Evolutionary conservation across 257 asterid species (phyloP).

Genomic region (Plantago ovata): DNA sequence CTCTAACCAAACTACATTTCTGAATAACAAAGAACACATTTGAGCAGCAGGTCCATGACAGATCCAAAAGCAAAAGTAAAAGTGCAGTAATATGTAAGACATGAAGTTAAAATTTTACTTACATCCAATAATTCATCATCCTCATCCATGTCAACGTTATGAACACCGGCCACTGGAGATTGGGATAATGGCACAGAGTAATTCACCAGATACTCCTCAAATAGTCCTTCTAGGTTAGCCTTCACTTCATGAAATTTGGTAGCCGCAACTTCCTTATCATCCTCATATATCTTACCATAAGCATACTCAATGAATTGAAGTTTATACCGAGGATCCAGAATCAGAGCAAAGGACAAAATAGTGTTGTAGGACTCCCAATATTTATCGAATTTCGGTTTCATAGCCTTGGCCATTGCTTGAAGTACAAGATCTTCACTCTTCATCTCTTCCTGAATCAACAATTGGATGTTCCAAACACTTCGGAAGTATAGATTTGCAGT

Average conservation of each 20-base stretch:
- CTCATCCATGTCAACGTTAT: neutral
- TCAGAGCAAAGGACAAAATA: neutral
- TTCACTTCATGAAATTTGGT: neutral
- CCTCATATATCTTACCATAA: neutral
- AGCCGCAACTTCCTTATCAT: neutral
- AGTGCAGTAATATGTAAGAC: too few relatives aligned
- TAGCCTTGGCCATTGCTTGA: neutral
- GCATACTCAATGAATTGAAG: neutral
- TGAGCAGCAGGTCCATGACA: too few relatives aligned
- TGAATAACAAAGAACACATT: too few relatives aligned
- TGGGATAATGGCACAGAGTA: neutral
- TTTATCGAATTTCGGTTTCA: too few relatives aligned
- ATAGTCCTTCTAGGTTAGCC: neutral
- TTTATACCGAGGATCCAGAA: slow-evolving; percentile 2
- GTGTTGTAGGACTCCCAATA: too few relatives aligned
- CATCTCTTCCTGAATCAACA: neutral
- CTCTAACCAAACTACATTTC: too few relatives aligned
- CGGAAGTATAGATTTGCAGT: neutral
- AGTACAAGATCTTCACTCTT: neutral
- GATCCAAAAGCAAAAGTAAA: too few relatives aligned
- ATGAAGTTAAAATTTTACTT: neutral
- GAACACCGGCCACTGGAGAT: neutral
- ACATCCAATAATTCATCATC: slow-evolving; percentile 1
- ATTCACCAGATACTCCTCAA: neutral
- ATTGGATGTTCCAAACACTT: neutral